phyloP scores from a whole-genome alignment of 2,329 filamentous ascomycete species.

The Apiospora koreana region DNA sequence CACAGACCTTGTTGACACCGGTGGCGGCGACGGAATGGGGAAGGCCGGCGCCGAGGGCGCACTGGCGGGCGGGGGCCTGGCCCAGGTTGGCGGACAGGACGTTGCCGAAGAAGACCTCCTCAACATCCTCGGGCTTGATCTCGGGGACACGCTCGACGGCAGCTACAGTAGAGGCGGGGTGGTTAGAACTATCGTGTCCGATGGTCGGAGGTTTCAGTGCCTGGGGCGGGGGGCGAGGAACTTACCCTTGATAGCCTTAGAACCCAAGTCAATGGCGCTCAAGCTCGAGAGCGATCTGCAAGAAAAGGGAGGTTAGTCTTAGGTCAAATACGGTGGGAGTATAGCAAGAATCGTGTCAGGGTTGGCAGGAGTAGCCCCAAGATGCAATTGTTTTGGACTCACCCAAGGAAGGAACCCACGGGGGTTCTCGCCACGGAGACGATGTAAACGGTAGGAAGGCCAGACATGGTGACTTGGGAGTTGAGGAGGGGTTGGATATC shows the following conservation, averaged over 20 bases:
- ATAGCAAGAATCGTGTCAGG: neutral
- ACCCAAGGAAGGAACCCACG: constrained; percentile 94
- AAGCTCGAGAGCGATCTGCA: constrained; percentile 83
- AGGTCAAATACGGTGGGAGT: constrained; percentile 15
- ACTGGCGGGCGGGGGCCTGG: constrained; percentile 95
- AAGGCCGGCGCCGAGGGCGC: constrained; percentile 86
- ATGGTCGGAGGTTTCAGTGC: constrained; percentile 50
- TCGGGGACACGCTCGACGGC: constrained; percentile 84
- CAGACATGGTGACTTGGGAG: constrained; percentile 62
- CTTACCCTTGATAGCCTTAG: constrained; percentile 89
- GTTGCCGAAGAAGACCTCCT: constrained; percentile 98
- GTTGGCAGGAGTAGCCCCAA: neutral
- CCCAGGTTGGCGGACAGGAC: constrained; percentile 94
- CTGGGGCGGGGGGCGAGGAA: constrained; percentile 6
- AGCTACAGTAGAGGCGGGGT: constrained; percentile 40
- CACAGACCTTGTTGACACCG: constrained; percentile 99
- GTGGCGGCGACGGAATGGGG: constrained; percentile 79
- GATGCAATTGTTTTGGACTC: constrained; percentile 32
- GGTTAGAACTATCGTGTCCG: neutral
- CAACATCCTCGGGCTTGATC: constrained; percentile 85
- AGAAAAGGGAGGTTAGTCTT: constrained; percentile 21
- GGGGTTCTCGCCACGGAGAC: constrained; percentile 90
- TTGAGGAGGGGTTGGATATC: neutral
- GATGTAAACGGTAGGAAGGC: constrained; percentile 89
- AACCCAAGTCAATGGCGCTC: constrained; percentile 82